Conservation (phyloP, 371 early-diverging fungal genomes). For the Apophysomyces trapeziformis region DNA sequence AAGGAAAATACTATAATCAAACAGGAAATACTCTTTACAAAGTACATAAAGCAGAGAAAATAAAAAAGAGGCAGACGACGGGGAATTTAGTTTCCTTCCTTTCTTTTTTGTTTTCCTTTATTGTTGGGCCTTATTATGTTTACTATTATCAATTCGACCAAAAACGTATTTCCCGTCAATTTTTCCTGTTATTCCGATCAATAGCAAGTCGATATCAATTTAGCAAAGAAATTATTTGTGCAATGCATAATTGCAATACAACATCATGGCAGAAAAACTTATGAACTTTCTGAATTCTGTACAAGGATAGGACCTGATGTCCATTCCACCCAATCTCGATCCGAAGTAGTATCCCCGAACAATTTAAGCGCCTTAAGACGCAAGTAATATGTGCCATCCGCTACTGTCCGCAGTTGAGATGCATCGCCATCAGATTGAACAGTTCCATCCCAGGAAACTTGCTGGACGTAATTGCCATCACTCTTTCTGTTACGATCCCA, state of each 20-base stretch:
- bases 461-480: slow-evolving; percentile 2
- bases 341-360: slow-evolving; percentile 13
- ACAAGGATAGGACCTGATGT: slow-evolving; percentile 25
- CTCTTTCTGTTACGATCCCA: slow-evolving; percentile 28
- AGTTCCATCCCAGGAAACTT: slow-evolving; percentile 24
- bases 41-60: background rate
- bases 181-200: background rate
- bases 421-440: slow-evolving; percentile 6
- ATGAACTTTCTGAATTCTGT: background rate
- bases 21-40: background rate
- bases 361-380: slow-evolving; percentile 17
- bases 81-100: background rate
- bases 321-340: slow-evolving; percentile 21
- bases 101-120: background rate
- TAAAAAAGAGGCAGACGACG: too few species aligned
- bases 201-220: background rate
- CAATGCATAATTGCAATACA: background rate
- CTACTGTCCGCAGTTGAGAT: slow-evolving; percentile 7
- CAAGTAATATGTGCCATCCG: slow-evolving; percentile 14
- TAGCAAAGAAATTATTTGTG: slow-evolving; percentile 3
- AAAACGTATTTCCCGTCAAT: slow-evolving; percentile 2
- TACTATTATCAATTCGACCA: background rate
- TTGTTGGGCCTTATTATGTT: too few species aligned
- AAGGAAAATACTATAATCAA: background rate
- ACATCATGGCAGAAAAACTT: background rate